Conservation (phyloP, 2,329 filamentous ascomycete species). For the Trichoderma gracile region DNA sequence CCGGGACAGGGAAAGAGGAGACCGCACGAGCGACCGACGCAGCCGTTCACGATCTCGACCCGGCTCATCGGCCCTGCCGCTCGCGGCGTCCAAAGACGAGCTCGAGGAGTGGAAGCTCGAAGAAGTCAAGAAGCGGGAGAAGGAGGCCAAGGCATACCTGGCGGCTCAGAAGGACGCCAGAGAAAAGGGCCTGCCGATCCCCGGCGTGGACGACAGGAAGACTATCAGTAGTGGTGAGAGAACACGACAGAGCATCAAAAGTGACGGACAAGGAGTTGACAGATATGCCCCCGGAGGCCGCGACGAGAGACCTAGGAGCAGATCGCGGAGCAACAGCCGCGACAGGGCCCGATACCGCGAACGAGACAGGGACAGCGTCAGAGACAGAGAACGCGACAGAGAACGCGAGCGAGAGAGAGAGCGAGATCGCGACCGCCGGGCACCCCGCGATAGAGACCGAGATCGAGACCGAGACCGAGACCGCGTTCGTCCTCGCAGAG, state of each 20-base stretch:
- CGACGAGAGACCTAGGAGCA: slow-evolving; percentile 42
- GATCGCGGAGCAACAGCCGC: slow-evolving; percentile 40
- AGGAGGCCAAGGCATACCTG: slow-evolving; percentile 64
- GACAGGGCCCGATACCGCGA: slow-evolving; percentile 43
- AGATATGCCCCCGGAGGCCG: slow-evolving; percentile 51
- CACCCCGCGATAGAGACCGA: slow-evolving; percentile 28
- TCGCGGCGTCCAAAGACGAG: slow-evolving; percentile 48
- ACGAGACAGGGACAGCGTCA: slow-evolving; percentile 39
- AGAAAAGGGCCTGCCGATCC: slow-evolving; percentile 58
- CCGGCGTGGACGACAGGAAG: slow-evolving; percentile 57
- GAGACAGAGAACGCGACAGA: slow-evolving; percentile 38
- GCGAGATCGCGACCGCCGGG: slow-evolving; percentile 36
- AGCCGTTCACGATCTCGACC: slow-evolving; percentile 50
- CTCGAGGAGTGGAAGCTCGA: slow-evolving; percentile 60
- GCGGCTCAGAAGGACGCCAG: slow-evolving; percentile 62
- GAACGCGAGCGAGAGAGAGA: slow-evolving; percentile 41
- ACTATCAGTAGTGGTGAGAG: slow-evolving; percentile 45
- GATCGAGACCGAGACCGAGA: slow-evolving; percentile 43
- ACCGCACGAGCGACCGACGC: slow-evolving; percentile 40
- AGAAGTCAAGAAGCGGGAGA: slow-evolving; percentile 62
- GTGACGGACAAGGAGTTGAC: slow-evolving; percentile 40
- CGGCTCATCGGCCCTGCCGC: slow-evolving; percentile 40
- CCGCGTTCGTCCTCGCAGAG: slow-evolving; percentile 42
- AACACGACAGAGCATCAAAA: slow-evolving; percentile 29
- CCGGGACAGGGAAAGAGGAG: slow-evolving; percentile 29